phyloP scores from a whole-genome alignment of 2,329 filamentous ascomycete genomes.

The Didymella lethalis region DNA sequence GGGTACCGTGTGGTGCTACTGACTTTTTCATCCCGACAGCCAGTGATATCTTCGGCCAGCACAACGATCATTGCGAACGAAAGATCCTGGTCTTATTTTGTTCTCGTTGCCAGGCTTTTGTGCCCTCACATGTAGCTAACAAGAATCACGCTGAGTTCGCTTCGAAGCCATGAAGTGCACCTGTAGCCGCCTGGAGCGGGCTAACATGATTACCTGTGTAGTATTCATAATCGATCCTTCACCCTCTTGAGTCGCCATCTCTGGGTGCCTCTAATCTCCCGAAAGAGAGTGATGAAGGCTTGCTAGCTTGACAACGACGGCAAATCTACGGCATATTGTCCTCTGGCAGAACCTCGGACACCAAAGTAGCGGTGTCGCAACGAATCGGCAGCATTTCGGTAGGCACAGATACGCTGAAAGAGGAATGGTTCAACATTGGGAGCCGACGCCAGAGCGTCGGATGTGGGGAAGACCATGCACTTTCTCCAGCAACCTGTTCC shows the following conservation, averaged over 20 bases:
- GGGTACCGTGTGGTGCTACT: neutral
- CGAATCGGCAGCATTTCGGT: constrained; percentile 11
- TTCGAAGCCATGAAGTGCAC: neutral
- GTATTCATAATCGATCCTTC: neutral
- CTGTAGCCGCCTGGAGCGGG: neutral
- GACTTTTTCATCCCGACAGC: neutral
- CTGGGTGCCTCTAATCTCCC: neutral
- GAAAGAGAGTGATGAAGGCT: neutral
- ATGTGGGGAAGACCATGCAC: constrained; percentile 9
- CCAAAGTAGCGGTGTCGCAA: neutral
- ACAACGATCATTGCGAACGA: neutral
- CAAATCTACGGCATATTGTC: neutral
- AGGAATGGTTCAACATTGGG: neutral
- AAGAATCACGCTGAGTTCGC: neutral
- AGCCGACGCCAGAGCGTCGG: neutral
- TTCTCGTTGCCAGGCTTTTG: neutral
- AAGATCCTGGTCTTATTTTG: neutral
- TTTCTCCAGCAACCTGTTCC: neutral
- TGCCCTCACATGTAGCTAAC: neutral
- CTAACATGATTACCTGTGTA: neutral
- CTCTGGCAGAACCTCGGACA: constrained; percentile 2
- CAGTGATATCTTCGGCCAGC: neutral
- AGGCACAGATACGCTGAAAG: neutral
- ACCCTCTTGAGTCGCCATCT: too few relatives aligned
- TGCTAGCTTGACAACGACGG: neutral